phyloP scores from a whole-genome alignment of 371 early-diverging fungal species.

The Syncephalastrum racemosum region DNA sequence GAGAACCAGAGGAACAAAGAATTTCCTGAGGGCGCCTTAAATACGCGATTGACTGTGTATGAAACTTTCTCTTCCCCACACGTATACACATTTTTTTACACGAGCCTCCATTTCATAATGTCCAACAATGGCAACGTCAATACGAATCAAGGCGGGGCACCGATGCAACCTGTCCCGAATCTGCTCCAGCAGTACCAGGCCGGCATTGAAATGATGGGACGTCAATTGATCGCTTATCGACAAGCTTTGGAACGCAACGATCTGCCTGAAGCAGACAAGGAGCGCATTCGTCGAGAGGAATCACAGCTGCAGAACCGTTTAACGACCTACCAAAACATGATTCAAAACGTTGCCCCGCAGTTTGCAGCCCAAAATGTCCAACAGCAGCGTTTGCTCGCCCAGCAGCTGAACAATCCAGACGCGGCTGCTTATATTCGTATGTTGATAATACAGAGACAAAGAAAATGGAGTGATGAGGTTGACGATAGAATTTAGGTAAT shows the following conservation, averaged over 20 bases:
- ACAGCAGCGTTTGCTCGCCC: slow-evolving; percentile 12
- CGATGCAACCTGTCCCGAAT: no score
- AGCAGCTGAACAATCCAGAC: background rate
- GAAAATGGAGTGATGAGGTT: background rate
- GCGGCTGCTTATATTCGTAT: slow-evolving; percentile 3
- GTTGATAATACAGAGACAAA: background rate
- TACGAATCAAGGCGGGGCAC: no score
- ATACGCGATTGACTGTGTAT: no score
- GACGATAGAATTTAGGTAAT: background rate
- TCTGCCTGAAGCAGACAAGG: slow-evolving; percentile 32
- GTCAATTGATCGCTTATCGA: slow-evolving; percentile 26
- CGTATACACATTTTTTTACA: no score
- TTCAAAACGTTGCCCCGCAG: slow-evolving; percentile 32
- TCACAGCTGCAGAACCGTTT: slow-evolving; percentile 30
- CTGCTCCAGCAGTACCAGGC: slow-evolving; percentile 33
- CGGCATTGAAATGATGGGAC: slow-evolving; percentile 29
- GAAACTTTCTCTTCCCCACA: no score
- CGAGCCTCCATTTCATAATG: no score
- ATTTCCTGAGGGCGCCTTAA: no score
- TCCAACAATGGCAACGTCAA: no score
- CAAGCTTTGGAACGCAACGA: slow-evolving; percentile 35
- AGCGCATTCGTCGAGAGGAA: slow-evolving; percentile 27
- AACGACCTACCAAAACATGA: slow-evolving; percentile 28
- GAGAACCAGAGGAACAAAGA: no score
- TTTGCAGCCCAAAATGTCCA: slow-evolving; percentile 27